phyloP scores from a whole-genome alignment of 164 flowering plant species.

The Stephania yunnanensis region DNA sequence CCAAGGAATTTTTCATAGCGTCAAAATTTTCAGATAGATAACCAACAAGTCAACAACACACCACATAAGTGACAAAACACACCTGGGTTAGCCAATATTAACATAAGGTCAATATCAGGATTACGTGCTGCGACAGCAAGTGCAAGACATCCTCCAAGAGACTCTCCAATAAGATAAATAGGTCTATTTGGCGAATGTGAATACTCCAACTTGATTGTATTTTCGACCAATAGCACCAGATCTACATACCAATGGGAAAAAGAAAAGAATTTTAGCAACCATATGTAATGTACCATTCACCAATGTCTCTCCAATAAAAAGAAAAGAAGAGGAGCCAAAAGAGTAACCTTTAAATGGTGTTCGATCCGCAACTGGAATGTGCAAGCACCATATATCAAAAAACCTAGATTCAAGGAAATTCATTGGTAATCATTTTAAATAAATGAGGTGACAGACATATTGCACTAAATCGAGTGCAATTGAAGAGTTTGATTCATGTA shows the following conservation, averaged over 20 bases:
- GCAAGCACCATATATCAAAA: slow-evolving; percentile 61
- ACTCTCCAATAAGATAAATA: slow-evolving; percentile 71
- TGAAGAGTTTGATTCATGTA: neutral
- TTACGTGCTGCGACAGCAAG: slow-evolving; percentile 65
- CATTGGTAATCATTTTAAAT: neutral
- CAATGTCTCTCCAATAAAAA: neutral
- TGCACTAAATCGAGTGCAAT: neutral
- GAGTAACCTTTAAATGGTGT: slow-evolving; percentile 48
- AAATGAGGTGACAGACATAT: neutral
- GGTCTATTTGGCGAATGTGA: slow-evolving; percentile 42
- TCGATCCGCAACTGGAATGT: slow-evolving; percentile 50
- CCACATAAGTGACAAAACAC: neutral
- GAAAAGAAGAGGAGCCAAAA: neutral
- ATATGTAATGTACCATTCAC: neutral
- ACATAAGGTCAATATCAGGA: slow-evolving; percentile 52
- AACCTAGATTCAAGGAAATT: slow-evolving; percentile 32
- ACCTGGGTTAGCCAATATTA: slow-evolving; percentile 75
- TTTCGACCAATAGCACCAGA: slow-evolving; percentile 51
- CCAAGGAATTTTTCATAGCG: neutral
- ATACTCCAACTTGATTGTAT: slow-evolving; percentile 39
- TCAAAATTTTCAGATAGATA: neutral
- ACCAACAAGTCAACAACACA: neutral
- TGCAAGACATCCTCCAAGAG: slow-evolving; percentile 71
- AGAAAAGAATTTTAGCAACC: neutral
- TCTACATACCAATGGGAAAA: slow-evolving; percentile 27